Conservation (phyloP, 345 rosid genomes). For the Populus tremula region DNA sequence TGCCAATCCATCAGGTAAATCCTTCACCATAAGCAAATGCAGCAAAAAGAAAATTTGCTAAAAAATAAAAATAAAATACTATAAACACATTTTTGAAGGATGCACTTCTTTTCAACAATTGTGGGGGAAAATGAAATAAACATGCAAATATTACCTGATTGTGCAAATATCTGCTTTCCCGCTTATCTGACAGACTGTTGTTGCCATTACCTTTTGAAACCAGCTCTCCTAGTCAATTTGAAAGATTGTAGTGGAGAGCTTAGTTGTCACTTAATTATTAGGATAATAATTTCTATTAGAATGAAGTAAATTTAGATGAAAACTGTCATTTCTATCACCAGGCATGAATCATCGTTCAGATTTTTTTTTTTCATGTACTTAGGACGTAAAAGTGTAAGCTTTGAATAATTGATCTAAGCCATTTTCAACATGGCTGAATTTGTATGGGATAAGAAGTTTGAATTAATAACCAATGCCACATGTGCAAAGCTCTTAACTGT, state of each 20-base stretch:
- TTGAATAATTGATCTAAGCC: background rate
- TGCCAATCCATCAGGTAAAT: conserved; percentile 95
- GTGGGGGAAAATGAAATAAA: background rate
- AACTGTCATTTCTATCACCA: background rate
- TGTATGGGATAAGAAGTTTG: background rate
- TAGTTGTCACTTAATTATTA: background rate
- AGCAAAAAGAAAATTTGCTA: background rate
- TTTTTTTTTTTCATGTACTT: background rate
- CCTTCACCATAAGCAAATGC: conserved; percentile 7
- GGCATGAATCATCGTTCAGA: background rate
- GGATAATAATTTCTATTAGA: background rate
- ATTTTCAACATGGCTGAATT: background rate
- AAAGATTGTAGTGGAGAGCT: background rate
- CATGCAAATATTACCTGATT: background rate
- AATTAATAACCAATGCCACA: background rate
- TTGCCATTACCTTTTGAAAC: background rate
- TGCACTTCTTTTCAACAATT: background rate
- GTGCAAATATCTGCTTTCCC: background rate
- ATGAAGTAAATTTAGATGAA: background rate
- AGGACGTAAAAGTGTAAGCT: background rate
- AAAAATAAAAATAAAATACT: background rate
- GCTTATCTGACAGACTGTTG: background rate
- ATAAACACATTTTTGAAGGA: conserved; percentile 6
- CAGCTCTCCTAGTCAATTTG: background rate
- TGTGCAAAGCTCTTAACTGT: background rate